These are phyloP conservation scores for Diospyros lotus DNA, from an alignment of 148 eudicot species.

Conservation along the genomic window DNA sequence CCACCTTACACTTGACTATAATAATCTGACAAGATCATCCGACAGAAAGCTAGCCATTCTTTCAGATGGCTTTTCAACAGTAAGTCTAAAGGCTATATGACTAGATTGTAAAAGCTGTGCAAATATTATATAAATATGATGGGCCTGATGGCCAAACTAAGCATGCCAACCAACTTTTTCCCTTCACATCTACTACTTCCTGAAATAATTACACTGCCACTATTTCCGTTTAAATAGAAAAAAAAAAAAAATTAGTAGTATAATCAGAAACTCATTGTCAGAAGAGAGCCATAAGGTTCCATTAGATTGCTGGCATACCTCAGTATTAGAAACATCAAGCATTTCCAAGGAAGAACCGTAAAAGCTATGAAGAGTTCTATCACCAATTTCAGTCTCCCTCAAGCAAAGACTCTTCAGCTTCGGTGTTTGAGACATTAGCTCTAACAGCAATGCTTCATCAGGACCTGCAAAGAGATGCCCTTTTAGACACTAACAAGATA, in stretches of 20 bases:
- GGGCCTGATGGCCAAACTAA: background rate
- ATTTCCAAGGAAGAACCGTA: conserved; percentile 62
- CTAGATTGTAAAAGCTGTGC: background rate
- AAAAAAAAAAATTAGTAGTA: background rate
- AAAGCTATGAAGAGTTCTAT: conserved; percentile 42
- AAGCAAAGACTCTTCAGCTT: conserved; percentile 68
- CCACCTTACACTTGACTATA: background rate
- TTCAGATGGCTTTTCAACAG: background rate
- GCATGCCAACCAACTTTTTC: background rate
- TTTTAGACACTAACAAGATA: background rate
- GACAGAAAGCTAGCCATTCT: background rate
- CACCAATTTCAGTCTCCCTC: conserved; percentile 55
- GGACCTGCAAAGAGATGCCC: conserved; percentile 37
- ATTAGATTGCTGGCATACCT: conserved; percentile 41
- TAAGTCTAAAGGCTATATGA: background rate
- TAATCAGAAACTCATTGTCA: background rate
- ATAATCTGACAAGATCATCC: background rate
- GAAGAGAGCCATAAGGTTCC: background rate
- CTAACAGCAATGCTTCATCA: conserved; percentile 39
- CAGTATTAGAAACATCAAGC: conserved; percentile 81
- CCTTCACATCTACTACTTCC: background rate
- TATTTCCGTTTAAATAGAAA: background rate
- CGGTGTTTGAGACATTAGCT: conserved; percentile 52
- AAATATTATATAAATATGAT: background rate
- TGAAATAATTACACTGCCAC: background rate